Percentiles rank a stretch among this genome's conserved stretches.
Conservation (phyloP, 805 yeast genomes). For the Lachancea fermentati region DNA sequence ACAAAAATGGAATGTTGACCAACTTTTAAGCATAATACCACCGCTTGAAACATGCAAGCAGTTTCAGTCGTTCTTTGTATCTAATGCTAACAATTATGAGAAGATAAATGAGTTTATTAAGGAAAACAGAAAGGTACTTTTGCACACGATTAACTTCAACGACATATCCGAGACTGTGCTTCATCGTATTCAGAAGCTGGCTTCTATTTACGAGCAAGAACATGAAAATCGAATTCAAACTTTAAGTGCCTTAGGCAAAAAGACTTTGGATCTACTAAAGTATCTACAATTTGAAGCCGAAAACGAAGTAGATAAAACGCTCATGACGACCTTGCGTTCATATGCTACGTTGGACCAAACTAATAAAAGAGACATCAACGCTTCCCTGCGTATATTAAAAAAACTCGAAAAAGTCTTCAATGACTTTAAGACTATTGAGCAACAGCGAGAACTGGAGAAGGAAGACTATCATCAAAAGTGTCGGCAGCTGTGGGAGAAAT, state of each 20-base stretch:
- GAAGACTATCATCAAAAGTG: conserved; percentile 36
- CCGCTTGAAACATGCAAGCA: conserved; percentile 8
- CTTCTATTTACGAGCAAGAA: conserved; percentile 8
- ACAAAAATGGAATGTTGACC: conserved; percentile 1
- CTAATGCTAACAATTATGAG: conserved; percentile 1
- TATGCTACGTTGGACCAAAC: neutral
- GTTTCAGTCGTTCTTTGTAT: neutral
- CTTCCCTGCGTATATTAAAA: conserved; percentile 3
- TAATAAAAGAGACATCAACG: neutral
- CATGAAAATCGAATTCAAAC: conserved; percentile 2
- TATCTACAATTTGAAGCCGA: conserved; percentile 5
- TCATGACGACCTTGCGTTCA: neutral
- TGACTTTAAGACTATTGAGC: conserved; percentile 23
- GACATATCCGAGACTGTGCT: conserved; percentile 12
- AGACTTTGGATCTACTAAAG: neutral
- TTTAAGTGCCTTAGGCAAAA: neutral
- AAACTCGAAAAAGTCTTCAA: conserved; percentile 13
- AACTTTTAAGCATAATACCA: conserved; percentile 5
- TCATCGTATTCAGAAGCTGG: neutral
- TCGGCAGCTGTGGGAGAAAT: conserved; percentile 48
- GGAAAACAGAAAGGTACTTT: conserved; percentile 7
- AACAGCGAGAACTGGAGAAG: conserved; percentile 34
- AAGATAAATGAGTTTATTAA: conserved; percentile 5
- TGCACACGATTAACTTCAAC: conserved; percentile 15
- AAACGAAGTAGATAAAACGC: conserved; percentile 11